Conservation (phyloP, 2,329 filamentous ascomycete genomes). For the Periconia macrospinosa region DNA sequence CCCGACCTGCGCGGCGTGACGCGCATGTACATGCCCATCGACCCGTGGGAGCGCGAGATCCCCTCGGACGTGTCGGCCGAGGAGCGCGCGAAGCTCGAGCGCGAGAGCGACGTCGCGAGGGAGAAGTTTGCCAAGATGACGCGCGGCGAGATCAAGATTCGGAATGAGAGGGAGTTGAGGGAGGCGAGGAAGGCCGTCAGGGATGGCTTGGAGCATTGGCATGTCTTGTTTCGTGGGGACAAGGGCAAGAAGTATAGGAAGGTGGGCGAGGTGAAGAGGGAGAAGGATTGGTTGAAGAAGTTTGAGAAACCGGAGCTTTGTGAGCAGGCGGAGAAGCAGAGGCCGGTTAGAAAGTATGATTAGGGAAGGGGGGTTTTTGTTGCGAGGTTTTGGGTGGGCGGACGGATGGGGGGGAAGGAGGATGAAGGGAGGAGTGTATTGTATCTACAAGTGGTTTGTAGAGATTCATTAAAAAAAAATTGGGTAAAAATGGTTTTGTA, state of each 20-base stretch:
- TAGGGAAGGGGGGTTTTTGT: neutral
- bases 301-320: slow-evolving; percentile 67
- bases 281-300: slow-evolving; percentile 63
- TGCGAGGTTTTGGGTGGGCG: neutral
- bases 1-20: slow-evolving; percentile 86
- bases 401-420: neutral
- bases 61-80: slow-evolving; percentile 17
- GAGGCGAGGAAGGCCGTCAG: slow-evolving; percentile 67
- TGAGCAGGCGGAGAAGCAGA: slow-evolving; percentile 66
- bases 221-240: slow-evolving; percentile 69
- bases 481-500: too few relatives aligned
- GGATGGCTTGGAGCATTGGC: slow-evolving; percentile 77
- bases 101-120: slow-evolving; percentile 17
- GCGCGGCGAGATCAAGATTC: slow-evolving; percentile 48
- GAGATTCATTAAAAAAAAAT: too few relatives aligned
- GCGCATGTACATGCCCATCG: slow-evolving; percentile 73
- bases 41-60: slow-evolving; percentile 53
- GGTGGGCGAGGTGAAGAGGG: slow-evolving; percentile 72
- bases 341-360: slow-evolving; percentile 55
- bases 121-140: slow-evolving; percentile 14
- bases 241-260: slow-evolving; percentile 79
- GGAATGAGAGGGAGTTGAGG: slow-evolving; percentile 65
- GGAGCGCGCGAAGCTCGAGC: slow-evolving; percentile 31
- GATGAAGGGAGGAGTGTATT: neutral
- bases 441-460: neutral